Conservation (phyloP, 1,284 basidiomycete species). For the Cryptococcus sp. region DNA sequence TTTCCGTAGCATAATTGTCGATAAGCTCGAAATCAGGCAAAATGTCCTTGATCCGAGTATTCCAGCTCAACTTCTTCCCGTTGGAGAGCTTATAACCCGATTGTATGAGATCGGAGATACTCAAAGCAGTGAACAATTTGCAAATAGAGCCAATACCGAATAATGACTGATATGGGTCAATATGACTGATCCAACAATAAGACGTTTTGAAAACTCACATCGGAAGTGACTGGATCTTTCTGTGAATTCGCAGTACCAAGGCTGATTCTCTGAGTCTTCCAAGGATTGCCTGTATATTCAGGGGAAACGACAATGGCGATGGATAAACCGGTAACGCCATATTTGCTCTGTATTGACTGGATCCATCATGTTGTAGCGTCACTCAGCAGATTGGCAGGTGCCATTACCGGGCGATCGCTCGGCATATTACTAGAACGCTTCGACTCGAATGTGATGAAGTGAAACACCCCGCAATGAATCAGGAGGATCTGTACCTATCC, state of each 20-base stretch:
- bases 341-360: no score
- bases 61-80: constrained; percentile 22
- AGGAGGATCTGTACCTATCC: no score
- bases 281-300: no score
- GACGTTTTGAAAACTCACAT: neutral
- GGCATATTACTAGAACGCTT: no score
- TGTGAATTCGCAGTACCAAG: neutral
- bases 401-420: no score
- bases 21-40: constrained; percentile 12
- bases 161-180: constrained; percentile 13
- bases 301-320: no score
- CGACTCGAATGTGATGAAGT: no score
- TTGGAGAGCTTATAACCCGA: constrained; percentile 34
- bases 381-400: no score
- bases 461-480: no score
- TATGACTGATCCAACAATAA: neutral
- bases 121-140: constrained; percentile 47
- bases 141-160: constrained; percentile 49
- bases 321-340: no score
- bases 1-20: constrained; percentile 10
- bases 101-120: constrained; percentile 44
- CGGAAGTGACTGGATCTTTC: neutral
- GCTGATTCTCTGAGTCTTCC: neutral
- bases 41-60: constrained; percentile 37
- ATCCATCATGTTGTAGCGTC: no score